Evolutionary conservation across 2,329 filamentous ascomycete species (phyloP).

Genomic region (Aspergillaceae sp.): DNA sequence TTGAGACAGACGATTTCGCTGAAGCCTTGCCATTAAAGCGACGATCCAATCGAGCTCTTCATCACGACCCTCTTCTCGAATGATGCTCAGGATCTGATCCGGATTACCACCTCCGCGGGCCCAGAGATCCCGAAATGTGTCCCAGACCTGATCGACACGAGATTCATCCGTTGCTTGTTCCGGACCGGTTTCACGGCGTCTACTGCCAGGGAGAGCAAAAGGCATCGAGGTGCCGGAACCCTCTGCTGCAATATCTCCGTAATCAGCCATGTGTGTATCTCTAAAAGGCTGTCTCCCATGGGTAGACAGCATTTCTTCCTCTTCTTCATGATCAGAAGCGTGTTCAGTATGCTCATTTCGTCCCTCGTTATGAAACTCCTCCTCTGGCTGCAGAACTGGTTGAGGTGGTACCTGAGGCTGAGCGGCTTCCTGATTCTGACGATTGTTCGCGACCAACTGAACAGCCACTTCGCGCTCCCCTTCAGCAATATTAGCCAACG

Average conservation of each 20-base stretch:
- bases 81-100: constrained; percentile 51
- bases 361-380: constrained; percentile 3
- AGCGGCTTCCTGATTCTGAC: constrained; percentile 15
- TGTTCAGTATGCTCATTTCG: constrained; percentile 6
- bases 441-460: constrained; percentile 36
- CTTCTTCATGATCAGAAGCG: constrained; percentile 2
- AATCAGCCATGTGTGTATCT: background rate
- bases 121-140: constrained; percentile 50
- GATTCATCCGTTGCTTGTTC: too few species aligned
- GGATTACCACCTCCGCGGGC: constrained; percentile 53
- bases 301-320: constrained; percentile 1
- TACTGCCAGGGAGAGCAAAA: constrained; percentile 3
- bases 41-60: constrained; percentile 54
- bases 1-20: constrained; percentile 2
- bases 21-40: constrained; percentile 39
- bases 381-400: constrained; percentile 5
- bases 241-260: constrained; percentile 1
- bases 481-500: constrained; percentile 72
- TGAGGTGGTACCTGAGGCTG: constrained; percentile 8
- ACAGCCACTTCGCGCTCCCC: constrained; percentile 43
- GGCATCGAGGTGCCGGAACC: background rate
- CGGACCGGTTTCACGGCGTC: background rate
- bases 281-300: background rate
- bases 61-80: constrained; percentile 52
- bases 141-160: constrained; percentile 10